Percentiles rank a stretch among this genome's conserved stretches.
These are phyloP conservation scores for Bipolaris zeicola DNA, from an alignment of 2,329 filamentous ascomycete genomes.

Conservation along the genomic window DNA sequence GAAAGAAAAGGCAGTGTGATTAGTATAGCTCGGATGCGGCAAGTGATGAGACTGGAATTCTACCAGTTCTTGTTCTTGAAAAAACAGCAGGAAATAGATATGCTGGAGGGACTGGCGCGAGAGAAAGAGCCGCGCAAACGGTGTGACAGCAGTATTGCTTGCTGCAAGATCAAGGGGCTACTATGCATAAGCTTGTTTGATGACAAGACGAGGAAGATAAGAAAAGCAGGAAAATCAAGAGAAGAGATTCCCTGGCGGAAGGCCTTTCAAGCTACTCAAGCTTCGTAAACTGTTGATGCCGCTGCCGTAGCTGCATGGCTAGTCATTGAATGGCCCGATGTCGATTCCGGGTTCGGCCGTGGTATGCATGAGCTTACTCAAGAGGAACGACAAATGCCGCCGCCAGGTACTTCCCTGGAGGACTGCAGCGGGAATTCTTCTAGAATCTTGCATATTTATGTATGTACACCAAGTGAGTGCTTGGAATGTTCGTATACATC, in stretches of 20 bases:
- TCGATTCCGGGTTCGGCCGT: neutral
- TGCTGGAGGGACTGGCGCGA: neutral
- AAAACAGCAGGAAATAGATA: slow-evolving; percentile 4
- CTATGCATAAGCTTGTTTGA: neutral
- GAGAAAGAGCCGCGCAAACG: neutral
- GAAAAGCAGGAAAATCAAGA: neutral
- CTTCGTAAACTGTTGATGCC: neutral
- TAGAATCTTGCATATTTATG: neutral
- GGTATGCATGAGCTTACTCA: neutral
- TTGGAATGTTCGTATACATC: neutral
- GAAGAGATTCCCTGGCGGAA: neutral
- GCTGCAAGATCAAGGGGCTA: neutral
- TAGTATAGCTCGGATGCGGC: slow-evolving; percentile 4
- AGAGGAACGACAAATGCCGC: neutral
- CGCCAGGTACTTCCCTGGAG: neutral
- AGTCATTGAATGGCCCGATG: neutral
- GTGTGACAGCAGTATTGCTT: neutral
- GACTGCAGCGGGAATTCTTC: neutral
- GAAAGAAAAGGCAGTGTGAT: slow-evolving; percentile 3
- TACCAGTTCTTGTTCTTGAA: slow-evolving; percentile 13
- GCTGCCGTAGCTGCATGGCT: neutral
- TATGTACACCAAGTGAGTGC: neutral
- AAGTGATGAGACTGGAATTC: slow-evolving; percentile 12
- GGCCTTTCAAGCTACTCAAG: neutral
- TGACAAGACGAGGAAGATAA: neutral